Evolutionary conservation across 2,329 filamentous ascomycete genomes (phyloP).

Genomic region (Chaetomium sp.): DNA sequence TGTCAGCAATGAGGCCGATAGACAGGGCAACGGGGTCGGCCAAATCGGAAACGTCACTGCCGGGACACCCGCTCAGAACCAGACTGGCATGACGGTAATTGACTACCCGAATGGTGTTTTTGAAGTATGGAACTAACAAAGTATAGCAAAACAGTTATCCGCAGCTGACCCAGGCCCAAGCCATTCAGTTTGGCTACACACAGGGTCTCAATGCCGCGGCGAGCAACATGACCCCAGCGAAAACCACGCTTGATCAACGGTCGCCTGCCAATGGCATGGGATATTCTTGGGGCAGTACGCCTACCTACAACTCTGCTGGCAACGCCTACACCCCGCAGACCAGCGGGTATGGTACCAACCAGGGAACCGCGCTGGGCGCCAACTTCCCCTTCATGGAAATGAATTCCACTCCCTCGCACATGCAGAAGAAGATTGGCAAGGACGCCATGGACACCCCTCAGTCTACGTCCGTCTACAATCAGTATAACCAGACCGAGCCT

Average conservation of each 20-base stretch:
- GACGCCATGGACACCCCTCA: slow-evolving; percentile 5
- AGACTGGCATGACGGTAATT: slow-evolving; percentile 7
- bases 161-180: background rate
- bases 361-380: slow-evolving; percentile 1
- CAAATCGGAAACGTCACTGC: background rate
- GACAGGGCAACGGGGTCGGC: background rate
- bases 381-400: background rate
- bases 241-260: background rate
- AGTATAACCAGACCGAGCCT: slow-evolving; percentile 43
- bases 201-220: background rate
- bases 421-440: slow-evolving; percentile 2
- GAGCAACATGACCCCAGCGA: background rate
- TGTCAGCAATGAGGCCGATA: background rate
- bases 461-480: background rate
- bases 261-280: background rate
- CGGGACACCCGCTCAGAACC: background rate
- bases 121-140: slow-evolving; percentile 2
- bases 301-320: slow-evolving; percentile 1
- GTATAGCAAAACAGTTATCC: background rate
- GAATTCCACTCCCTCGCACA: slow-evolving; percentile 18
- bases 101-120: background rate
- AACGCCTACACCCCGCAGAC: slow-evolving; percentile 10
- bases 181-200: background rate
- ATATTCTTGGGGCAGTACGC: slow-evolving; percentile 6
- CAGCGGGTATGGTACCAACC: background rate